Evolutionary conservation across 1,139 yeast species (phyloP).

Genomic region (Taphrina wiesneri): DNA sequence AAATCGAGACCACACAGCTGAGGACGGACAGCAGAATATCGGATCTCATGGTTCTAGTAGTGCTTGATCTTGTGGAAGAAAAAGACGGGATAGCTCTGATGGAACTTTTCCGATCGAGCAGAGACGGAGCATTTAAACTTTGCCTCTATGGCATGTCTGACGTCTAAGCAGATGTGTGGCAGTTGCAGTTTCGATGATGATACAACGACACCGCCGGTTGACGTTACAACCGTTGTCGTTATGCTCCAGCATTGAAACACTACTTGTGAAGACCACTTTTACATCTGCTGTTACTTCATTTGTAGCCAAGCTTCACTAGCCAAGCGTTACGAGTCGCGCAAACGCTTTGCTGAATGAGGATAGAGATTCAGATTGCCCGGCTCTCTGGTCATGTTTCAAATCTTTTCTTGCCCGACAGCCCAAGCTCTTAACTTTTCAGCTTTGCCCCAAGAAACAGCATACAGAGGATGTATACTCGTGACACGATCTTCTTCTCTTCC

Average conservation of each 20-base stretch:
- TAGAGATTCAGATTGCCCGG: too few relatives aligned
- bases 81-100: not conserved
- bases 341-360: too few relatives aligned
- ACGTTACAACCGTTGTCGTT: not conserved
- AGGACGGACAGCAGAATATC: not conserved
- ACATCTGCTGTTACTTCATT: too few relatives aligned
- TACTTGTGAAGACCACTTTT: not conserved
- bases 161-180: not conserved
- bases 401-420: constrained; percentile 8
- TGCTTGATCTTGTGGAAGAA: not conserved
- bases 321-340: not conserved
- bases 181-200: not conserved
- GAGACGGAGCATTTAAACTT: not conserved
- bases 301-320: not conserved
- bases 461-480: constrained; percentile 59
- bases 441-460: constrained; percentile 57
- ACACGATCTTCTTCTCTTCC: constrained; percentile 43
- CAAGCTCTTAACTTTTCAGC: constrained; percentile 44
- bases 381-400: not conserved
- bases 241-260: not conserved
- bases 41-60: not conserved
- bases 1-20: not conserved
- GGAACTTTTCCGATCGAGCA: not conserved
- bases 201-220: not conserved
- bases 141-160: not conserved